Percentiles rank a stretch among this genome's conserved stretches.
Evolutionary conservation across 2,329 filamentous ascomycete genomes (phyloP).

Genomic region (Hymenoscyphus infarciens): DNA sequence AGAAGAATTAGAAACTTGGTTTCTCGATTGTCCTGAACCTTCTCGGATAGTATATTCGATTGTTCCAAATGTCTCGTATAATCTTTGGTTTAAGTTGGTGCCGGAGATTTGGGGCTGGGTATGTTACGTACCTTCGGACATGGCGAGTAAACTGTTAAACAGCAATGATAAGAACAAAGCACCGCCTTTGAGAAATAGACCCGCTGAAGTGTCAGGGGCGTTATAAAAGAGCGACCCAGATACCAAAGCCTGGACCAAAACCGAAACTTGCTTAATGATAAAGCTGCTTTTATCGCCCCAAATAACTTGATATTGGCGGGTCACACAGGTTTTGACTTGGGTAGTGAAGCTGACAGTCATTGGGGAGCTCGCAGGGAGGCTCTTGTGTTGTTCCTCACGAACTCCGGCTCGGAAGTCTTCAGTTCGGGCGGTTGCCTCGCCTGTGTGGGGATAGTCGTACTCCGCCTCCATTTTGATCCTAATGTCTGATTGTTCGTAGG

Average conservation of each 20-base stretch:
- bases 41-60: neutral
- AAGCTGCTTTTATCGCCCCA: conserved; percentile 63
- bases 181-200: conserved; percentile 62
- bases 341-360: conserved; percentile 51
- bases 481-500: conserved; percentile 52
- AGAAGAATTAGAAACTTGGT: too few relatives aligned
- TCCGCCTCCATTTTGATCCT: conserved; percentile 50
- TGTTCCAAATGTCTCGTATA: neutral
- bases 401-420: conserved; percentile 52
- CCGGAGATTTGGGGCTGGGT: too few relatives aligned
- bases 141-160: conserved; percentile 58
- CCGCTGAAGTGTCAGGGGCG: conserved; percentile 52
- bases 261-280: conserved; percentile 57
- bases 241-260: conserved; percentile 57
- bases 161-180: conserved; percentile 62
- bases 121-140: conserved; percentile 49
- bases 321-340: conserved; percentile 55
- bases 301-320: conserved; percentile 62
- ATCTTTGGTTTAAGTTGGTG: neutral
- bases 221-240: conserved; percentile 66
- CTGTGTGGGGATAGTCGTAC: conserved; percentile 52
- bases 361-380: conserved; percentile 50
- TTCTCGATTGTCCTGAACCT: too few relatives aligned
- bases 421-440: conserved; percentile 42
- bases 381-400: conserved; percentile 50